phyloP scores from a whole-genome alignment of 352 stramenopile genomes.

The Phytophthora parvispora region DNA sequence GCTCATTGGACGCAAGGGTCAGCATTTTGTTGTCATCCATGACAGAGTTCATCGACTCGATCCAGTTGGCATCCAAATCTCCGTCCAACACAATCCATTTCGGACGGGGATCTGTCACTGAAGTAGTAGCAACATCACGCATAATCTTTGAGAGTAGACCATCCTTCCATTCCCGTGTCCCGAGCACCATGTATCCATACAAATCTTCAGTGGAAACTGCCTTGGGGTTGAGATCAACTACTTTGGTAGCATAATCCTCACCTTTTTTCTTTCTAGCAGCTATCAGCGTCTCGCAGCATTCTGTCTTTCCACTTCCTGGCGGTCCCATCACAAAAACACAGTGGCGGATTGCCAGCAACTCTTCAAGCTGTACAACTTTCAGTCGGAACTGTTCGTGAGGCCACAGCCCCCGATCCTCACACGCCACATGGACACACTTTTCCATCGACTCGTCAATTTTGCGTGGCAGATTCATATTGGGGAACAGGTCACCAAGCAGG shows the following conservation, averaged over 20 bases:
- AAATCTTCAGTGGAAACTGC: constrained; percentile 96
- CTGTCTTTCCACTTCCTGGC: constrained; percentile 94
- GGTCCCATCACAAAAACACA: constrained; percentile 98
- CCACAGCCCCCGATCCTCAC: constrained; percentile 88
- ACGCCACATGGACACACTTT: constrained; percentile 92
- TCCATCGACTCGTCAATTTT: constrained; percentile 94
- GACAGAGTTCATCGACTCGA: constrained; percentile 93
- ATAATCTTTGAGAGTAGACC: constrained; percentile 96
- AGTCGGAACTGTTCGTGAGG: constrained; percentile 94
- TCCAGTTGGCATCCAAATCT: constrained; percentile 89
- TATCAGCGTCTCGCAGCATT: constrained; percentile 94
- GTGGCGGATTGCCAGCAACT: constrained; percentile 95
- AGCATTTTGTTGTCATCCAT: constrained; percentile 94
- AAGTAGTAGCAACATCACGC: constrained; percentile 88
- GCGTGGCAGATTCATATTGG: constrained; percentile 86
- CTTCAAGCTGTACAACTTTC: constrained; percentile 97
- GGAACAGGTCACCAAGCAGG: constrained; percentile 95
- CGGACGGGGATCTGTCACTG: constrained; percentile 64
- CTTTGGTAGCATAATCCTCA: constrained; percentile 70
- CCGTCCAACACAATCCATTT: constrained; percentile 98
- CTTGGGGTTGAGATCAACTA: constrained; percentile 96
- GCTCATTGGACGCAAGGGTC: constrained; percentile 95
- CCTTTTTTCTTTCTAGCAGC: constrained; percentile 82
- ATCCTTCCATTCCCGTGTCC: constrained; percentile 97
- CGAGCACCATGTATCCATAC: constrained; percentile 97